phyloP scores from a whole-genome alignment of 2,329 filamentous ascomycete genomes.

The Rutstroemia sydowiana region DNA sequence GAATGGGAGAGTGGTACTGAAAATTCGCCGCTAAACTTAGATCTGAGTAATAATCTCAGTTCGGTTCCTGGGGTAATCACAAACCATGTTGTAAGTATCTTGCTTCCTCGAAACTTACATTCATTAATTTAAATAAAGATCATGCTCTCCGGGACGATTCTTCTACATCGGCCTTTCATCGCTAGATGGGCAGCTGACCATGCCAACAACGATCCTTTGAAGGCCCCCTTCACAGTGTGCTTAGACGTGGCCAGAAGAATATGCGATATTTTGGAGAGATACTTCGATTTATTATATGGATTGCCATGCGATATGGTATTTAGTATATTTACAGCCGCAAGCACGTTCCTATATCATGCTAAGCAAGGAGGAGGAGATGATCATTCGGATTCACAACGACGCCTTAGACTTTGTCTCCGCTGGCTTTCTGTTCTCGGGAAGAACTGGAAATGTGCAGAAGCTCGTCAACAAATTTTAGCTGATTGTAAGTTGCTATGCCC shows the following conservation, averaged over 20 bases:
- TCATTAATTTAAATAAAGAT: slow-evolving; percentile 14
- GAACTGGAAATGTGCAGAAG: slow-evolving; percentile 28
- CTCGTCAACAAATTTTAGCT: slow-evolving; percentile 24
- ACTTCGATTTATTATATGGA: slow-evolving; percentile 22
- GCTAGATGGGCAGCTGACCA: slow-evolving; percentile 19
- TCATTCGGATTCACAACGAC: slow-evolving; percentile 14
- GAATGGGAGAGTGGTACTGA: slow-evolving; percentile 24
- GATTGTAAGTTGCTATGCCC: slow-evolving; percentile 23
- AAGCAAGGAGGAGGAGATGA: slow-evolving; percentile 14
- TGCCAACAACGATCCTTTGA: slow-evolving; percentile 5
- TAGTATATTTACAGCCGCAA: slow-evolving; percentile 27
- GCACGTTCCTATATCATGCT: slow-evolving; percentile 22
- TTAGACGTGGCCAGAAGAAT: slow-evolving; percentile 25
- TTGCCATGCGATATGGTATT: slow-evolving; percentile 29
- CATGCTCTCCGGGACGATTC: slow-evolving; percentile 24
- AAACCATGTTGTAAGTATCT: slow-evolving; percentile 24
- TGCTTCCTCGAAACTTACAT: background rate
- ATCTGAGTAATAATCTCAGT: slow-evolving; percentile 20
- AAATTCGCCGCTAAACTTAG: slow-evolving; percentile 22
- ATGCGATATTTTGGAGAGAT: slow-evolving; percentile 25
- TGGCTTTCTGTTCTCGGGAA: slow-evolving; percentile 28
- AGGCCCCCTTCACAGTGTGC: slow-evolving; percentile 21
- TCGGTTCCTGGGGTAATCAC: slow-evolving; percentile 25
- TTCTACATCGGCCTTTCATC: slow-evolving; percentile 28
- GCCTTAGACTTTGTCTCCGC: slow-evolving; percentile 25